Percentiles rank a stretch among this genome's conserved stretches.
phyloP scores from a whole-genome alignment of 2,329 filamentous ascomycete genomes.

The Trichophaea hybrida region DNA sequence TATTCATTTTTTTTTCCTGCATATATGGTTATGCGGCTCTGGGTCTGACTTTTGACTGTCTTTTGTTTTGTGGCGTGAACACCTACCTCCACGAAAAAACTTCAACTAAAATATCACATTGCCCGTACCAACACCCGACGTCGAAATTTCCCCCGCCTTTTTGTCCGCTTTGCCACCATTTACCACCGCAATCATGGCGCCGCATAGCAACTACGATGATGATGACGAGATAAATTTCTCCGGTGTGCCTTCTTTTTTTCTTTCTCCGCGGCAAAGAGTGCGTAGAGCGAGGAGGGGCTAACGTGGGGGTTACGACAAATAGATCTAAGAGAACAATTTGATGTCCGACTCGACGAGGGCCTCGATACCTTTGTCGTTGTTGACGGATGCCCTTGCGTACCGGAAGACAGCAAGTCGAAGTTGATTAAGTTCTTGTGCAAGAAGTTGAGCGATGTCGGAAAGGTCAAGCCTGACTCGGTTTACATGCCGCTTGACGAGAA shows the following conservation, averaged over 20 bases:
- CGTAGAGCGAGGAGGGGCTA: not conserved
- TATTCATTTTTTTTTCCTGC: not conserved
- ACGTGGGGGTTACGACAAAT: conserved; percentile 1
- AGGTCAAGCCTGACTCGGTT: conserved; percentile 70
- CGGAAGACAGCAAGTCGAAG: conserved; percentile 80
- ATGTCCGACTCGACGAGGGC: conserved; percentile 89
- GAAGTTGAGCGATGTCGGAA: conserved; percentile 77
- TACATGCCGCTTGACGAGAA: conserved; percentile 88
- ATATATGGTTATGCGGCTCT: not conserved
- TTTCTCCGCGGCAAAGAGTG: not conserved
- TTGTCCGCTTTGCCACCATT: not conserved
- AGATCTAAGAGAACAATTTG: conserved; percentile 86
- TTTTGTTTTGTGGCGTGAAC: not conserved
- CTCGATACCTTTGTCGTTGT: conserved; percentile 93
- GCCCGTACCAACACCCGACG: not conserved
- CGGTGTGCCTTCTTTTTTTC: conserved; percentile 1
- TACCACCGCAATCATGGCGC: conserved; percentile 11
- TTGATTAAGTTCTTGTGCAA: conserved; percentile 90
- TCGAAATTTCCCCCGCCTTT: not conserved
- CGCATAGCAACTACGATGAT: conserved; percentile 15
- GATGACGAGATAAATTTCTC: conserved; percentile 22
- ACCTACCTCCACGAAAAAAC: not conserved
- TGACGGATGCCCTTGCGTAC: conserved; percentile 82
- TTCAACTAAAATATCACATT: not conserved
- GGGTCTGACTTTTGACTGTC: not conserved